Base-by-base conservation (phyloP, 352 stramenopile genomes). In the Pilasporangium apinafurcum region DNA sequence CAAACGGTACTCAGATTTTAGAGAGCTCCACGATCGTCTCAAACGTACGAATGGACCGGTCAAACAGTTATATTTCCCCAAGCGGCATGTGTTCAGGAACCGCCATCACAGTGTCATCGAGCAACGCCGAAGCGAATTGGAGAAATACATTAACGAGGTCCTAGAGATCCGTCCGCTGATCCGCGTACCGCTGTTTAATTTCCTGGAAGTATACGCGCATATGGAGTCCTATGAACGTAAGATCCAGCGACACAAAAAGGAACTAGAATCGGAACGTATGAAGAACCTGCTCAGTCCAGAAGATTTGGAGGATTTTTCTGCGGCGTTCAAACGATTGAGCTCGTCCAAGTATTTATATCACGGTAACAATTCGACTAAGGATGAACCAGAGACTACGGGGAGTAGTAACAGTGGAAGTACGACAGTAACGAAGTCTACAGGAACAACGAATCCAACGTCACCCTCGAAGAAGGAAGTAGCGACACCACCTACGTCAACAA, bases 1-100 rank as follows among this genome's bases (percentile, higher is more conserved):
- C 56, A 95, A 95, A 48, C 80, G 83, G 4, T 95, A 95, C 61
- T 92, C 80, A 51, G 83, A 95, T 46, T 95, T 95, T 51, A 59
- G 80, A 42, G 80, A 92, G 37, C 80, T 95, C 7, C 80, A 95
- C 43, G 83, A 95, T 37, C 56, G 78, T 0, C 65, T 95, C 14
- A 89, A 92, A 51, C 64, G 76, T 38, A 89, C 78, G 9, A 95
- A 73, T 45, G 59, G 64, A 20, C 52, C 70, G 2, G 80, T 95
- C 4, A 89, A 90, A 57, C 77, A 84, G 28, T 61, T 92, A 9
- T 72, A 80, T 26, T 95, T 95, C 38, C 83, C 83, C 4, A 95
- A 95, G 60, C 77, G 80, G 14, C 80, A 92, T 36, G 69, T 91
- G 31, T 95, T 95, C 43, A 78, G 80, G 39, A 90, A 83, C 58